Percentiles rank a stretch among this genome's conserved stretches.
Conservation (phyloP, 2,329 filamentous ascomycete species). For the Colletotrichum eremochloae region DNA sequence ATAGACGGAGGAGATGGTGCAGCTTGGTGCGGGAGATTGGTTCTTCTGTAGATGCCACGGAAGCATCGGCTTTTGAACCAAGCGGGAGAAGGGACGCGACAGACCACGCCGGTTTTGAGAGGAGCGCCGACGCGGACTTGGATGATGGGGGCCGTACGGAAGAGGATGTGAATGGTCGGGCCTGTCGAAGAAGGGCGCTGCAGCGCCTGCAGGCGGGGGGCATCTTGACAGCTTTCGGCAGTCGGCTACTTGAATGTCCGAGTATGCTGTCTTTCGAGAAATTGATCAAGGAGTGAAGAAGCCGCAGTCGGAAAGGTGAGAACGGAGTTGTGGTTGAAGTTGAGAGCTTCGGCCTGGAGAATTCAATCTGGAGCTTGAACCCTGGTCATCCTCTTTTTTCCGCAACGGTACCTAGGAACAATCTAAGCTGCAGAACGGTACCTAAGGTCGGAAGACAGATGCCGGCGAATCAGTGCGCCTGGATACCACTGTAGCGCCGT, state of each 20-base stretch:
- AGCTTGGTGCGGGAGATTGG: slow-evolving; percentile 77
- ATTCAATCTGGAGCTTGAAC: slow-evolving; percentile 33
- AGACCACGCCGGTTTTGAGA: slow-evolving; percentile 85
- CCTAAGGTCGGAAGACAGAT: neutral
- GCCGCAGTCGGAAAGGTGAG: no score
- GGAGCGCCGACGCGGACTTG: slow-evolving; percentile 54
- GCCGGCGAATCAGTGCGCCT: slow-evolving; percentile 13
- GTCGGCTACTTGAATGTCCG: neutral
- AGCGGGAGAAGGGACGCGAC: slow-evolving; percentile 78
- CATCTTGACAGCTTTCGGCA: neutral
- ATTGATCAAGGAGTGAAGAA: neutral
- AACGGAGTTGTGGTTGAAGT: slow-evolving; percentile 8
- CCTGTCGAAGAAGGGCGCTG: slow-evolving; percentile 22
- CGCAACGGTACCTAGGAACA: neutral
- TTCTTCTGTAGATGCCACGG: slow-evolving; percentile 50
- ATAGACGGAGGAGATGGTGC: slow-evolving; percentile 87
- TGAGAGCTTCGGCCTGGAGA: slow-evolving; percentile 14
- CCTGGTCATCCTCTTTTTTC: slow-evolving; percentile 8
- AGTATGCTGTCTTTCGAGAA: neutral
- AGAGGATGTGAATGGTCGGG: slow-evolving; percentile 39
- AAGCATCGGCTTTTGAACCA: slow-evolving; percentile 42
- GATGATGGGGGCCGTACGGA: slow-evolving; percentile 2
- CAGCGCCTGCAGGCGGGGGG: slow-evolving; percentile 29
- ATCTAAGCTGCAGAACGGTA: neutral
- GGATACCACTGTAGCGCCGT: slow-evolving; percentile 5